phyloP scores from a whole-genome alignment of 805 yeast genomes.

The Metschnikowia shivogae region DNA sequence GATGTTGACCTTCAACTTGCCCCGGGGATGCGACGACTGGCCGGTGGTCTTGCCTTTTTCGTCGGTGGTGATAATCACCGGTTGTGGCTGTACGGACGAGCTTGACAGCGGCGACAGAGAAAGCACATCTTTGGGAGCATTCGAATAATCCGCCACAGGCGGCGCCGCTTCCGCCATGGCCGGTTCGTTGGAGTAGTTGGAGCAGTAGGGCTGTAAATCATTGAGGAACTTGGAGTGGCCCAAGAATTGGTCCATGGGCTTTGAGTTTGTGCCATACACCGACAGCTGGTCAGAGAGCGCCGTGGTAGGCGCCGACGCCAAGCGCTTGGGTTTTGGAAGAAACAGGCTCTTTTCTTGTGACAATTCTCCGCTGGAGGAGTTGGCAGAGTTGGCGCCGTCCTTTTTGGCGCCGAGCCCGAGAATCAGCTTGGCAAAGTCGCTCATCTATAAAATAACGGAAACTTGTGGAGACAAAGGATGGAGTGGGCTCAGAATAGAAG shows the following conservation, averaged over 20 bases:
- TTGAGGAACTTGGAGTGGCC: conserved; percentile 8
- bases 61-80: conserved; percentile 38
- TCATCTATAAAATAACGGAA: conserved; percentile 23
- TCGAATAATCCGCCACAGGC: not conserved
- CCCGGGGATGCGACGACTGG: conserved; percentile 54
- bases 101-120: conserved; percentile 11
- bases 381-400: conserved; percentile 14
- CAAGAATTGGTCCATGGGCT: conserved; percentile 1
- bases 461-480: not conserved
- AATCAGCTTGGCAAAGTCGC: conserved; percentile 44
- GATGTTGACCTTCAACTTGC: conserved; percentile 77
- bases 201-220: conserved; percentile 20
- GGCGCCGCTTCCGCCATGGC: not conserved
- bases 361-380: not conserved
- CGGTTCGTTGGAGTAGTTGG: conserved; percentile 9
- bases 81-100: conserved; percentile 15
- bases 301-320: conserved; percentile 57
- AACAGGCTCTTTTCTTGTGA: conserved; percentile 15
- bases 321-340: conserved; percentile 39
- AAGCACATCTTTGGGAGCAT: not conserved
- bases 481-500: not conserved
- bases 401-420: conserved; percentile 38
- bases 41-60: conserved; percentile 35
- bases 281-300: conserved; percentile 59
- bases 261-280: conserved; percentile 62